Evolutionary conservation across 2,329 filamentous ascomycete genomes (phyloP).

Genomic region (Helicocarpus griseus): DNA sequence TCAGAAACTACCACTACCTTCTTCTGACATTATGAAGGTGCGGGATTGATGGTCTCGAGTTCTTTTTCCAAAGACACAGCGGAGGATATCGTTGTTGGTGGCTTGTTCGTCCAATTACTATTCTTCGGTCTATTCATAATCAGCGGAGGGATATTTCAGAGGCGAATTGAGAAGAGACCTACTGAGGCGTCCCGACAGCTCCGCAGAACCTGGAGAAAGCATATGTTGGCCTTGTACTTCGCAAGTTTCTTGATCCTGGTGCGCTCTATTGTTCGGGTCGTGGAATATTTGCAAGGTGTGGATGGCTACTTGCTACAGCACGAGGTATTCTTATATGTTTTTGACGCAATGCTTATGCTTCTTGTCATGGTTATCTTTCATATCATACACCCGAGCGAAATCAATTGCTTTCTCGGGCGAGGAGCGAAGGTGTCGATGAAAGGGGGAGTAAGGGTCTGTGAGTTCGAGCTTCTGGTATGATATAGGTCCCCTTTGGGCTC

Average conservation of each 20-base stretch:
- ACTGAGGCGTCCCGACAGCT: conserved; percentile 14
- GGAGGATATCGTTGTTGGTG: conserved; percentile 40
- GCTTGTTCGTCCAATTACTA: conserved; percentile 46
- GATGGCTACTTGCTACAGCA: conserved; percentile 14
- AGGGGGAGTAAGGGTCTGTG: background rate
- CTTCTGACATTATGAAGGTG: background rate
- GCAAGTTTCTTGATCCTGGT: conserved; percentile 14
- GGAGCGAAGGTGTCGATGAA: background rate
- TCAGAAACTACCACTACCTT: background rate
- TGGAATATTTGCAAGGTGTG: conserved; percentile 17
- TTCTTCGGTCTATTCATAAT: conserved; percentile 46
- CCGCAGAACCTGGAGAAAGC: conserved; percentile 19
- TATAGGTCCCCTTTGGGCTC: background rate
- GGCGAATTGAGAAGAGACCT: conserved; percentile 24
- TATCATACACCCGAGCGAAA: background rate
- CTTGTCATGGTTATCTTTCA: conserved; percentile 16
- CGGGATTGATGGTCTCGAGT: background rate
- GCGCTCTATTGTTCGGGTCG: conserved; percentile 15
- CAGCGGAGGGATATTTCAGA: conserved; percentile 40
- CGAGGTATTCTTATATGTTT: conserved; percentile 17
- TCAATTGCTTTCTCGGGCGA: conserved; percentile 2
- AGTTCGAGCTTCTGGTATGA: background rate
- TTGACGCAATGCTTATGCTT: conserved; percentile 17
- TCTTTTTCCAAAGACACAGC: background rate
- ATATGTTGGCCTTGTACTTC: conserved; percentile 21